Evolutionary conservation across 148 eudicot species (phyloP).

Genomic region (Agrostemma githago): DNA sequence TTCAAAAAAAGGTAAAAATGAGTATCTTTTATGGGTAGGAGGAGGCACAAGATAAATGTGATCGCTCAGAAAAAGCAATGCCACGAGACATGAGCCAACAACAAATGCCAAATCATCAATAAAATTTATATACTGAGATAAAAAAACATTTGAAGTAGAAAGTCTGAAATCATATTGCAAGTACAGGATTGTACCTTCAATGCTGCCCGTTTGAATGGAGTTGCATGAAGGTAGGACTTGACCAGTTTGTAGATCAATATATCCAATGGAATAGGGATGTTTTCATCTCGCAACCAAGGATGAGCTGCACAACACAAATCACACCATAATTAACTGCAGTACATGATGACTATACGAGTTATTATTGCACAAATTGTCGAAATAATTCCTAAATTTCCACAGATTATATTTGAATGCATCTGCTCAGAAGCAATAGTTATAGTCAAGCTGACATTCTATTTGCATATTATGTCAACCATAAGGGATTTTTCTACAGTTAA

Average conservation of each 20-base stretch:
- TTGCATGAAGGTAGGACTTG: slow-evolving; percentile 53
- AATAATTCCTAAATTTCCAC: neutral
- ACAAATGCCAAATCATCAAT: neutral
- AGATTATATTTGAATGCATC: neutral
- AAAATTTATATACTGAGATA: neutral
- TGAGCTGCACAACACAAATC: slow-evolving; percentile 38
- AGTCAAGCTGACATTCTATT: neutral
- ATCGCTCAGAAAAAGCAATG: neutral
- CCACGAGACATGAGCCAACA: neutral
- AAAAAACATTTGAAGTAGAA: neutral
- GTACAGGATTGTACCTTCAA: slow-evolving; percentile 37
- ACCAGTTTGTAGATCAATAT: slow-evolving; percentile 57
- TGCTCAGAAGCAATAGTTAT: neutral
- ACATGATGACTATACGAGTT: neutral
- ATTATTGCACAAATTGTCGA: slow-evolving; percentile 1
- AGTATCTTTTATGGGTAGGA: neutral
- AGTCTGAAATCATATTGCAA: neutral
- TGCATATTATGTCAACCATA: slow-evolving; percentile 1
- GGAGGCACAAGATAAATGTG: neutral
- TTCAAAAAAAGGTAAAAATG: too few species aligned
- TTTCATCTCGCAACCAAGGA: slow-evolving; percentile 57
- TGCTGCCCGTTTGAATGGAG: slow-evolving; percentile 65
- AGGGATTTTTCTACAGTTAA: neutral
- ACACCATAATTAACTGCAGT: neutral
- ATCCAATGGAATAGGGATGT: slow-evolving; percentile 49